These are phyloP conservation scores for Suillus lakei DNA, from an alignment of 768 basidiomycete species.

Conservation along the genomic window DNA sequence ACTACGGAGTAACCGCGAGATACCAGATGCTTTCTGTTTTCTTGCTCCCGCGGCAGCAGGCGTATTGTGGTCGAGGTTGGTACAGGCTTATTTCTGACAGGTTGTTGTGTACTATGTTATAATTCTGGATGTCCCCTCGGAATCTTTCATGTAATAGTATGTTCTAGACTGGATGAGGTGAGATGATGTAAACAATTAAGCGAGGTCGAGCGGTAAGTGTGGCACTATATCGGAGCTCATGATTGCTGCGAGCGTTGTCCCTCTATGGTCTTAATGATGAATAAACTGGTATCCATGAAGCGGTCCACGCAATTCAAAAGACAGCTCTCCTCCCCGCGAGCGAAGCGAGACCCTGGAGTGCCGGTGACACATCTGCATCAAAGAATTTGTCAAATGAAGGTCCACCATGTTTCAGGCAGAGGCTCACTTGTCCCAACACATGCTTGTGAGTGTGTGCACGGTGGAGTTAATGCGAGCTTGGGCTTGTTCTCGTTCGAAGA, in stretches of 20 bases:
- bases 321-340: conserved; percentile 79
- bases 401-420: background rate
- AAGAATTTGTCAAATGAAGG: conserved; percentile 15
- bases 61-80: conserved; percentile 52
- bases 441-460: conserved; percentile 79
- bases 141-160: conserved; percentile 6
- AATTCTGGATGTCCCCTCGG: conserved; percentile 2
- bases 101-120: conserved; percentile 14
- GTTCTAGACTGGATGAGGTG: conserved; percentile 2
- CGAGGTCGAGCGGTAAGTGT: background rate
- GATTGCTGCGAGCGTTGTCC: conserved; percentile 46
- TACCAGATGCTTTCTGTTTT: conserved; percentile 72
- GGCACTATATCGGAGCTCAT: conserved; percentile 5
- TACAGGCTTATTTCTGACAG: conserved; percentile 23
- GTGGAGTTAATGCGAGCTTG: conserved; percentile 70
- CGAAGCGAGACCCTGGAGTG: conserved; percentile 77
- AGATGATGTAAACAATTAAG: conserved; percentile 7
- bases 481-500: conserved; percentile 83
- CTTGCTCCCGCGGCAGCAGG: conserved; percentile 61
- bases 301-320: conserved; percentile 90
- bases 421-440: conserved; percentile 92
- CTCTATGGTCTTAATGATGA: conserved; percentile 72
- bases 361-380: conserved; percentile 75
- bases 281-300: conserved; percentile 86
- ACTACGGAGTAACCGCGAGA: conserved; percentile 57